A percentile compares a stretch with the other conserved stretches of the same genome.
These are phyloP conservation scores for Rostrohypoxylon terebratum DNA, from an alignment of 495 filamentous ascomycete genomes.

Conservation along the genomic window DNA sequence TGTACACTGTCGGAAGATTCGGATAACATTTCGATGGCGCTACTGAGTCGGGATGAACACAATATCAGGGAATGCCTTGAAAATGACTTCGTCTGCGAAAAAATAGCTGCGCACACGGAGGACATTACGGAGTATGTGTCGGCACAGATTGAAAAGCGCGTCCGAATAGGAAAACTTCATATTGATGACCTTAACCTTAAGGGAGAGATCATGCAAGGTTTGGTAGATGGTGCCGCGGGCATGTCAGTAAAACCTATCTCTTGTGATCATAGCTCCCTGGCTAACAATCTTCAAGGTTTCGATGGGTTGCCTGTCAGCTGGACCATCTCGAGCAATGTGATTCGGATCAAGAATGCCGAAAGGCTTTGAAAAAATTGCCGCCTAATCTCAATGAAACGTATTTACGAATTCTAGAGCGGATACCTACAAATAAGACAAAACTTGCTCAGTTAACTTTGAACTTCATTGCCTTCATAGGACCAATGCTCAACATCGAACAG, in stretches of 20 bases:
- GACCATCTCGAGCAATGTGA: slow-evolving; percentile 52
- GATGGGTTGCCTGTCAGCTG: slow-evolving; percentile 57
- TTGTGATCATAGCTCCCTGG: slow-evolving; percentile 27
- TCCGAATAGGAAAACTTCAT: slow-evolving; percentile 32
- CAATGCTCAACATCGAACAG: slow-evolving; percentile 13
- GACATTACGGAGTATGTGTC: slow-evolving; percentile 52
- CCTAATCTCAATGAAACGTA: slow-evolving; percentile 51
- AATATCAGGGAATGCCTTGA: slow-evolving; percentile 37
- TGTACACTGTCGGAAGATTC: slow-evolving; percentile 22
- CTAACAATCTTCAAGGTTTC: slow-evolving; percentile 53
- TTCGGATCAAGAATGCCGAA: slow-evolving; percentile 47
- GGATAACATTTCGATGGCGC: slow-evolving; percentile 40
- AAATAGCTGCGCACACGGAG: slow-evolving; percentile 48
- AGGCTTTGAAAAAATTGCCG: slow-evolving; percentile 50
- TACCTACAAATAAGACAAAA: slow-evolving; percentile 31
- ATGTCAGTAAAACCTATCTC: slow-evolving; percentile 23
- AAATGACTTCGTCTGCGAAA: slow-evolving; percentile 40
- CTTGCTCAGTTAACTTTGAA: slow-evolving; percentile 46
- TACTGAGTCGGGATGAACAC: slow-evolving; percentile 45
- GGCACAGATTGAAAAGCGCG: slow-evolving; percentile 51
- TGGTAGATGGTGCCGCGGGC: slow-evolving; percentile 36
- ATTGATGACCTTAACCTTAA: slow-evolving; percentile 45
- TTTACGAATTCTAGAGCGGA: slow-evolving; percentile 50
- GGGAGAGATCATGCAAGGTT: slow-evolving; percentile 48
- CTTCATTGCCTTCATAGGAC: slow-evolving; percentile 32